phyloP scores from a whole-genome alignment of 768 basidiomycete species.

The Phanerochaete carnosa region DNA sequence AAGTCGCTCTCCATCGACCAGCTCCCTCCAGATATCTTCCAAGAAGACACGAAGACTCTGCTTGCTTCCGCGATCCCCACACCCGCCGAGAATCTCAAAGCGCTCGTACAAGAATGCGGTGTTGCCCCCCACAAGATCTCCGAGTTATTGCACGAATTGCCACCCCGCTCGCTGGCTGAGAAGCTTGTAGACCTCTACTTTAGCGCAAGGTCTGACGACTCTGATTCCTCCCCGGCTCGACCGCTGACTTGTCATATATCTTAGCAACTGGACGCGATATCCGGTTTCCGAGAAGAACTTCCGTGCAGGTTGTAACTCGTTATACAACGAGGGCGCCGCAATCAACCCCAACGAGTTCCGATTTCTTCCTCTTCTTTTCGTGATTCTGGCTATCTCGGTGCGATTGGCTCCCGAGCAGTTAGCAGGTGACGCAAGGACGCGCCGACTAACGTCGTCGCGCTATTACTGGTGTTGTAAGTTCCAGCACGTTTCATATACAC shows the following conservation, averaged over 20 bases:
- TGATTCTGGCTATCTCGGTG: constrained; percentile 85
- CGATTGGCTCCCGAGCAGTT: constrained; percentile 83
- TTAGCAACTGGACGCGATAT: constrained; percentile 90
- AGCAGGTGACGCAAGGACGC: constrained; percentile 71
- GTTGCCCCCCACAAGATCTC: constrained; percentile 88
- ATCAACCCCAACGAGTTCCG: constrained; percentile 75
- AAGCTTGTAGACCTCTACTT: constrained; percentile 85
- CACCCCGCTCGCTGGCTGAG: constrained; percentile 71
- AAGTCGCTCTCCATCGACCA: constrained; percentile 13
- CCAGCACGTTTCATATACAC: constrained; percentile 13
- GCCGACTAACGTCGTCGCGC: constrained; percentile 77
- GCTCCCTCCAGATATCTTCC: constrained; percentile 13
- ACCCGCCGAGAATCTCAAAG: constrained; percentile 80
- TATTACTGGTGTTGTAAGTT: constrained; percentile 95
- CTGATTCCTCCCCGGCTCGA: constrained; percentile 8
- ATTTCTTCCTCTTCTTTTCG: constrained; percentile 89
- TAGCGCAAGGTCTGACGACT: constrained; percentile 52
- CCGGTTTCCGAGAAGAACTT: constrained; percentile 87
- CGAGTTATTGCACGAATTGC: constrained; percentile 86
- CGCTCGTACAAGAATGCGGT: constrained; percentile 88
- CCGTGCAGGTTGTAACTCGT: constrained; percentile 62
- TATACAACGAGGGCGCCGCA: constrained; percentile 58
- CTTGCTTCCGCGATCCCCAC: constrained; percentile 31
- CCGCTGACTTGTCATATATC: not conserved
- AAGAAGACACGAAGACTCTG: constrained; percentile 11